Evolutionary conservation across 306 rosid species (phyloP).

Genomic region (Abrus precatorius): DNA sequence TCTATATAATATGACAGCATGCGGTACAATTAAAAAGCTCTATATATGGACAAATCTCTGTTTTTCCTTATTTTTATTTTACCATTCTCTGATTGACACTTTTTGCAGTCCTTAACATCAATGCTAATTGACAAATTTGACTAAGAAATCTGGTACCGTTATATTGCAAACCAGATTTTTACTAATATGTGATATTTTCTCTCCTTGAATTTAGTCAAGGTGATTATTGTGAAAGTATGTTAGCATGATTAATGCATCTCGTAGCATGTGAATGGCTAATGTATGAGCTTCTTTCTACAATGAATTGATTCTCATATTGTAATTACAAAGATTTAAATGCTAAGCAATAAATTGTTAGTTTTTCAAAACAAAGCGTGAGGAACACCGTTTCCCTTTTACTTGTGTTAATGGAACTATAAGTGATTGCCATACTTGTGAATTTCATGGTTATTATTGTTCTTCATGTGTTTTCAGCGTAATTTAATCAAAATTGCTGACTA

Average conservation of each 20-base stretch:
- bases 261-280: conserved; percentile 9
- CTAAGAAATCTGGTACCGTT: conserved; percentile 19
- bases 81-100: conserved; percentile 29
- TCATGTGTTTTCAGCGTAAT: conserved; percentile 16
- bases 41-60: conserved; percentile 29
- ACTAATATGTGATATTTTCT: conserved; percentile 25
- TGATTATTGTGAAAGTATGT: conserved; percentile 8
- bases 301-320: conserved; percentile 18
- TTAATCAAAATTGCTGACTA: conserved; percentile 8
- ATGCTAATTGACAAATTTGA: conserved; percentile 37
- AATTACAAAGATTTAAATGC: conserved; percentile 16
- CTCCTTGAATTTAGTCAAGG: conserved; percentile 31
- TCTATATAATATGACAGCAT: conserved; percentile 30
- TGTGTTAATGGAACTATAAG: conserved; percentile 33
- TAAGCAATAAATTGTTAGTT: conserved; percentile 8
- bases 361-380: conserved; percentile 6
- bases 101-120: background rate
- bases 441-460: conserved; percentile 26
- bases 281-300: conserved; percentile 32
- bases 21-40: conserved; percentile 25
- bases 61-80: background rate
- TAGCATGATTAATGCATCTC: conserved; percentile 22
- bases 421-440: conserved; percentile 16
- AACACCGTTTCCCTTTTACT: conserved; percentile 28
- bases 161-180: conserved; percentile 4